Base-by-base conservation (phyloP, 345 rosid genomes). In the Sonneratia caseolaris region DNA sequence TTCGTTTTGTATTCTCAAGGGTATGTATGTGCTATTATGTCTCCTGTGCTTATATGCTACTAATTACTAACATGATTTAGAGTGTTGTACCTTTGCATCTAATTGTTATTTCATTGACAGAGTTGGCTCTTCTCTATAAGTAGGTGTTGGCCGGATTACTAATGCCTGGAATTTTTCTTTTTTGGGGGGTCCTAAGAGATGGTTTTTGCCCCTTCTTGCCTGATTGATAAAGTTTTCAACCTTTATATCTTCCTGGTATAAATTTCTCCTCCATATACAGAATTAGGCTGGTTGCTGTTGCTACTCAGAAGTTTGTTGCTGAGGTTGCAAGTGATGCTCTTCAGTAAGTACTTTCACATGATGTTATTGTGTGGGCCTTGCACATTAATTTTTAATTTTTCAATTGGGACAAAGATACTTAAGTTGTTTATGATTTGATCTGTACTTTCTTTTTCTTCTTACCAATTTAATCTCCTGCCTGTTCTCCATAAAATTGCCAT, bases 251-350 rank as follows among this genome's bases (percentile, higher is more conserved):
- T 42, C 45, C 45, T 42, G 45, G 19, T 27, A 43, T 55, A 37
- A 36, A 19, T 66, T 2, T 36, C 64, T 37, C 48, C 38, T n/a
- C 68, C 5, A 64, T 73, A 74, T 81, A 77, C 93, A 95, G 97
- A 75, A 79, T 84, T 73, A 86, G 97, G 84, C 82, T 95, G 75
- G 92, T 92, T 38, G 96, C 99, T 73, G 92, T 95, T 78, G 99
- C 97, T 48, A 95, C 99, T 14, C 99, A 92, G 76, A 95, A 95
- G 82, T 95, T 92, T 32, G 92, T 95, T 72, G 78, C 97, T 12
- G 99, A 95, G 80, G 95, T 95, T 77, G 99, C 97, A 62, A 83
- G 80, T 11, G 96, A 95, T 64, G 93, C 99, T 38, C 96, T 95
- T 72, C 70, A 68, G 70, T 68, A 68, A 68, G 70, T 68, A 48